Conservation (phyloP, 495 filamentous ascomycete species). For the Filosporella fistucella region DNA sequence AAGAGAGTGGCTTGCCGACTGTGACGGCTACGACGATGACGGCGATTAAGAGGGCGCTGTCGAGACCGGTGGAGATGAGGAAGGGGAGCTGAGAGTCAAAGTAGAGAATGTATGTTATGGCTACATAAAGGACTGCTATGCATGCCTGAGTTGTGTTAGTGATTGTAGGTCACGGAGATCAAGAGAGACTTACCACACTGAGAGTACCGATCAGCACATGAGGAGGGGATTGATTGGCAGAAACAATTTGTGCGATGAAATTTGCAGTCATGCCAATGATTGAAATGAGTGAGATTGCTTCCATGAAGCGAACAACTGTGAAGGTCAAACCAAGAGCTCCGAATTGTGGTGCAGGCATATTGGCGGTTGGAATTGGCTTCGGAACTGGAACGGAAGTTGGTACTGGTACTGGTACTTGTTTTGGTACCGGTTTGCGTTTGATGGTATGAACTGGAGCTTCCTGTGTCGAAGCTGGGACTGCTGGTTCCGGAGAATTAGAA, state of each 20-base stretch:
- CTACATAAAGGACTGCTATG: constrained; percentile 71
- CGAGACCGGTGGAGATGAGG: constrained; percentile 57
- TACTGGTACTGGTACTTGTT: neutral
- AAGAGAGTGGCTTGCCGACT: constrained; percentile 76
- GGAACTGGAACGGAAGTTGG: neutral
- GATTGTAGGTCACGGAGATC: neutral
- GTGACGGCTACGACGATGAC: constrained; percentile 65
- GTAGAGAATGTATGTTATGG: constrained; percentile 73
- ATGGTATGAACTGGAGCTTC: neutral
- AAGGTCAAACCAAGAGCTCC: constrained; percentile 80
- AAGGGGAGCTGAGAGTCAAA: constrained; percentile 70
- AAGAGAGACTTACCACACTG: constrained; percentile 60
- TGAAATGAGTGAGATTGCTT: constrained; percentile 67
- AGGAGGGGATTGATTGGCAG: constrained; percentile 56
- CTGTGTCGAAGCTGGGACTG: too few species aligned
- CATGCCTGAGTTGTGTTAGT: too few species aligned
- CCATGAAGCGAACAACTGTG: constrained; percentile 64
- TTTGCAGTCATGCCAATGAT: constrained; percentile 79
- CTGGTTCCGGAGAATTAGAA: too few species aligned
- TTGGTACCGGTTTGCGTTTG: neutral
- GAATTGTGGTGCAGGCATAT: constrained; percentile 33
- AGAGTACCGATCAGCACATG: constrained; percentile 73
- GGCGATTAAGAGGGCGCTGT: constrained; percentile 64
- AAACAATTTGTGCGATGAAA: constrained; percentile 77
- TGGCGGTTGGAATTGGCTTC: constrained; percentile 4